A percentile compares a stretch with the other conserved stretches of the same genome.
These are phyloP conservation scores for Cicer judaicum DNA, from an alignment of 306 rosid genomes.

Conservation along the genomic window DNA sequence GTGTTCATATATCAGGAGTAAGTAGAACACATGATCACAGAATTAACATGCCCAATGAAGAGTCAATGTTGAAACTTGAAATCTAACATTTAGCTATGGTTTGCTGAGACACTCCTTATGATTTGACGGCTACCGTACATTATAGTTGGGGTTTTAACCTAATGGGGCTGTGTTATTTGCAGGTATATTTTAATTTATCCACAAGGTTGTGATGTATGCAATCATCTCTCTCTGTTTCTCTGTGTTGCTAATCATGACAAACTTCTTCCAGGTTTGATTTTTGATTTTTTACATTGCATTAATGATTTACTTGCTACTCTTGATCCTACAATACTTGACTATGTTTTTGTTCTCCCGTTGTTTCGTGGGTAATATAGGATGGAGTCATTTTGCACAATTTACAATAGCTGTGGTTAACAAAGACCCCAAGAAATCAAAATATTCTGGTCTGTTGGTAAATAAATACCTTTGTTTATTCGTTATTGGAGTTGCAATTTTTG, in stretches of 20 bases:
- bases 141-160: slow-evolving; percentile 43
- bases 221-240: slow-evolving; percentile 95
- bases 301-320: slow-evolving; percentile 30
- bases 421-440: slow-evolving; percentile 91
- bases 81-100: slow-evolving; percentile 30
- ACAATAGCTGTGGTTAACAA: slow-evolving; percentile 96
- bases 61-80: slow-evolving; percentile 23
- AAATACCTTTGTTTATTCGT: slow-evolving; percentile 11
- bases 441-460: slow-evolving; percentile 79
- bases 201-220: slow-evolving; percentile 98
- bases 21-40: slow-evolving; percentile 26
- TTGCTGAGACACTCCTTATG: slow-evolving; percentile 31
- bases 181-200: slow-evolving; percentile 99
- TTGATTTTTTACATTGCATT: slow-evolving; percentile 33
- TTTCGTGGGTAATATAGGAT: slow-evolving; percentile 59
- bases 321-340: slow-evolving; percentile 11
- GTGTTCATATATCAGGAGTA: slow-evolving; percentile 23
- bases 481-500: slow-evolving; percentile 30
- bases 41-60: slow-evolving; percentile 12
- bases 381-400: slow-evolving; percentile 99
- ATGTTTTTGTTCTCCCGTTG: slow-evolving; percentile 17
- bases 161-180: slow-evolving; percentile 46
- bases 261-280: slow-evolving; percentile 90
- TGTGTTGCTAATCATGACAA: slow-evolving; percentile 99
- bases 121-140: slow-evolving; percentile 32